Base-by-base conservation (phyloP, 2,329 filamentous ascomycete genomes). In the Knoxdaviesia capensis region DNA sequence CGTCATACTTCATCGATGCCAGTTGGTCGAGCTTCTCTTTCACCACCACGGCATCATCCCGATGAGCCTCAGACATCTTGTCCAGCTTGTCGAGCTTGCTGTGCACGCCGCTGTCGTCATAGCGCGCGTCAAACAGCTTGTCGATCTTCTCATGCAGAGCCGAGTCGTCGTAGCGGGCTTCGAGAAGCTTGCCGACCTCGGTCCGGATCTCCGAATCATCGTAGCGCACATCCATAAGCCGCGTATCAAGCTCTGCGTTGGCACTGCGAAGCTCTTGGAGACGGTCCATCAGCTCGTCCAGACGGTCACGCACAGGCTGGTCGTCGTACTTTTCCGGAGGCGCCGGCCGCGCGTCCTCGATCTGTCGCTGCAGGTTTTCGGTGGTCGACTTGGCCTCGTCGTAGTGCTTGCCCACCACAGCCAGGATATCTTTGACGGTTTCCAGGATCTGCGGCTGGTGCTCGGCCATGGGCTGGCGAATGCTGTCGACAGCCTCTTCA, bases 381-480 rank as follows among this genome's bases (percentile, higher is more conserved):
- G 40, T 11, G 4, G 29, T 28, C 32, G 34, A 36, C 44, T 46
- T 46, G 34, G 43, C 42, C 6, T 43, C 42, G 8, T 41, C 41
- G 52, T 81, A 94, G 55, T 96, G 87, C 54, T 92, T 74, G 29
- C 76, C 80, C 43, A 94, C 82, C 29, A 92, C 68, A 6, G 75
- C 66, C 35, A 92, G 68, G n/a, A 96, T 76, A 51, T 94, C 83
- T 51, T 85, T 80, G 48, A 98, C 74, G 0, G 82, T 74, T 42
- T 88, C 78, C 44, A 94, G 71, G 49, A 96, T 81, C 60, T 92
- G 81, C 1, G 90, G 90, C 50, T 94, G 80, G 48, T 80, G 80
- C 55, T 94, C 86, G 6, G 71, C 72, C 31, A 93, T 70, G 44
- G 90, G 77, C 45, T 71, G 79, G 53, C 92, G 81, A 1, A 96